A percentile compares a stretch with the other conserved stretches of the same genome.
Conservation (phyloP, 2,329 filamentous ascomycete species). For the Botrytis porri region DNA sequence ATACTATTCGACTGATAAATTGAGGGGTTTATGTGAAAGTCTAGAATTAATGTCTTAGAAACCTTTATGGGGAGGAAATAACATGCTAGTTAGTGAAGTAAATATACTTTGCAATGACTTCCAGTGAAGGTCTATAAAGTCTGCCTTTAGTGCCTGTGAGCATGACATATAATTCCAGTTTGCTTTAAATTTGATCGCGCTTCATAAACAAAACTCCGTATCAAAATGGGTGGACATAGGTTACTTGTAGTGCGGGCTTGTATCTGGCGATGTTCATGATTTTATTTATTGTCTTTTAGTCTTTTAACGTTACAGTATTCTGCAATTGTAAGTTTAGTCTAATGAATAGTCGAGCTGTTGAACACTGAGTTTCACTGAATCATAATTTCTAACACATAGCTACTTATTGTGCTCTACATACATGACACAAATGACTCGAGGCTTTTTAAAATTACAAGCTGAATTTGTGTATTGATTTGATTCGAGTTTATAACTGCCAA, state of each 20-base stretch:
- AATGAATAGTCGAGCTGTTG: neutral
- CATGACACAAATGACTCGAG: neutral
- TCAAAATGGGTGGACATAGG: neutral
- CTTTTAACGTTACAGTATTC: constrained; percentile 19
- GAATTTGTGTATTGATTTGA: neutral
- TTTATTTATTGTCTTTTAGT: neutral
- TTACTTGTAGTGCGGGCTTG: neutral
- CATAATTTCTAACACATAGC: neutral
- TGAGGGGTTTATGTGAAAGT: neutral
- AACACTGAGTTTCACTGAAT: neutral
- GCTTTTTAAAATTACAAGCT: neutral
- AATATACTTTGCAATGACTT: neutral
- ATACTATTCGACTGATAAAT: too few species aligned
- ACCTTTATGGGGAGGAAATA: neutral
- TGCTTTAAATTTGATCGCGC: neutral
- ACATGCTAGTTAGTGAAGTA: neutral
- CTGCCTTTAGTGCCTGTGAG: neutral
- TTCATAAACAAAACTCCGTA: neutral
- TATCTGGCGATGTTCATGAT: neutral
- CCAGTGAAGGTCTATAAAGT: neutral
- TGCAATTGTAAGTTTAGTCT: neutral
- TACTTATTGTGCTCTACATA: neutral
- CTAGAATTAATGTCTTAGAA: neutral
- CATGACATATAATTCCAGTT: neutral
- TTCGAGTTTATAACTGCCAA: neutral